Evolutionary conservation across 2,329 filamentous ascomycete genomes (phyloP), one percentile per base, ranked within the genome.

Genomic region (Capronia coronata): DNA sequence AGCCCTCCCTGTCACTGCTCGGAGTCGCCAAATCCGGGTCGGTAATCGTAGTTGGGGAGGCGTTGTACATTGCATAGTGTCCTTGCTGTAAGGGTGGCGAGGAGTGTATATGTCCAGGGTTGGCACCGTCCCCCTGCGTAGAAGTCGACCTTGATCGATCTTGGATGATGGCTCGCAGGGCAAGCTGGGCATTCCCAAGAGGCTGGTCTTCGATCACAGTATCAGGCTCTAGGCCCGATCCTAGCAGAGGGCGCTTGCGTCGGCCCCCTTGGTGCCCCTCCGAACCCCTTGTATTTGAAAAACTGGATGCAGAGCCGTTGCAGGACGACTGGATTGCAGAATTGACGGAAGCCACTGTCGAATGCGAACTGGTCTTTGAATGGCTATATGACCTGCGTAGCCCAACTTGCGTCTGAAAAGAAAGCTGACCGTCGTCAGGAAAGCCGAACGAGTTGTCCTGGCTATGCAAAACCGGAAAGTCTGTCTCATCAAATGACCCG

Each of bases 21-120:
- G 76, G 76, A 0, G 76, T 78, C 2, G 69, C 69, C 43, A 76
- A 57, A 47, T 72, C 72, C 8, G 71, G 68, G 52, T 76, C 72
- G 7, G 73, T 72, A 49, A 74, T 67, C 22, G 72, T 76, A 1
- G 71, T 74, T 14, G 76, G 75, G n/a, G 73, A 75, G 16, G 63
- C 64, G 52, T 68, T 73, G 37, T 67, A 63, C 43, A 69, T 68
- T 11, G 63, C 63, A 29, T 65, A 61, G 43, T 65, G 62, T n/a
- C 65, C 59, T 46, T 71, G 68, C 34, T 67, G 65, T 40, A 63
- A 59, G 18, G 71, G 71, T 22, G 71, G 71, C 0, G 71, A 74
- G 13, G 71, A 74, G 39, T 65, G 68, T 21, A 73, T 46, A 43
- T 69, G 64, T 9, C 62, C 54, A 37, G 65, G 60, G 21, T 46